These are phyloP conservation scores for Candida boidinii DNA, from an alignment of 805 yeast species.

Conservation along the genomic window DNA sequence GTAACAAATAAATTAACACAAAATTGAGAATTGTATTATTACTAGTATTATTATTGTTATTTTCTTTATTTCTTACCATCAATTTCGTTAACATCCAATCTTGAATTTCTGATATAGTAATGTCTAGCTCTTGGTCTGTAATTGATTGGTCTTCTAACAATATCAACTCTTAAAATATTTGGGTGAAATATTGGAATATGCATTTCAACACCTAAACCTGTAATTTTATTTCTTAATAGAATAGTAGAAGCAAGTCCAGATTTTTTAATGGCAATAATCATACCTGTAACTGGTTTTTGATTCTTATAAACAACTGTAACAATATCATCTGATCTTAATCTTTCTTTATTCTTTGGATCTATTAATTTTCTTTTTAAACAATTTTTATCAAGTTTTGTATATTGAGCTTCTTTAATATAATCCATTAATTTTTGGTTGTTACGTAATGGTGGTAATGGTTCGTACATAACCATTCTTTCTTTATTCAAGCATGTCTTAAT, in stretches of 20 bases:
- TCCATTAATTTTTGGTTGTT: constrained; percentile 36
- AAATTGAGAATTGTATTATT: no score
- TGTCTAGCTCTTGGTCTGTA: constrained; percentile 79
- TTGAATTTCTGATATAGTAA: constrained; percentile 78
- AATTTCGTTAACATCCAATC: constrained; percentile 67
- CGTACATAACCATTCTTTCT: constrained; percentile 29
- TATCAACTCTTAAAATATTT: constrained; percentile 63
- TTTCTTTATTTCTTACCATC: constrained; percentile 31
- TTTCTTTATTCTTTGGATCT: constrained; percentile 33
- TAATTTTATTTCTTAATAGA: constrained; percentile 73
- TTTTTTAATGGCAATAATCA: constrained; percentile 68
- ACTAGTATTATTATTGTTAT: no score
- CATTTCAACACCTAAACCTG: constrained; percentile 79
- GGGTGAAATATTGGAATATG: constrained; percentile 80
- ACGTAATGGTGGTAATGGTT: constrained; percentile 42
- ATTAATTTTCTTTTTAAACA: constrained; percentile 59
- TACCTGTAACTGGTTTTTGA: constrained; percentile 67
- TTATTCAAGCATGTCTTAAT: no score
- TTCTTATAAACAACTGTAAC: constrained; percentile 64
- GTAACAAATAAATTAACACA: no score
- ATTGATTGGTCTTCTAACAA: constrained; percentile 63
- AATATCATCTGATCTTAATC: constrained; percentile 73
- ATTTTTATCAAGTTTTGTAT: constrained; percentile 56
- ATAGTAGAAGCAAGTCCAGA: constrained; percentile 65
- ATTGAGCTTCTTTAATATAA: constrained; percentile 42